Evolutionary conservation across 768 basidiomycete genomes (phyloP), one percentile per base, ranked within the genome.

Genomic region (Gautieria morchelliformis): DNA sequence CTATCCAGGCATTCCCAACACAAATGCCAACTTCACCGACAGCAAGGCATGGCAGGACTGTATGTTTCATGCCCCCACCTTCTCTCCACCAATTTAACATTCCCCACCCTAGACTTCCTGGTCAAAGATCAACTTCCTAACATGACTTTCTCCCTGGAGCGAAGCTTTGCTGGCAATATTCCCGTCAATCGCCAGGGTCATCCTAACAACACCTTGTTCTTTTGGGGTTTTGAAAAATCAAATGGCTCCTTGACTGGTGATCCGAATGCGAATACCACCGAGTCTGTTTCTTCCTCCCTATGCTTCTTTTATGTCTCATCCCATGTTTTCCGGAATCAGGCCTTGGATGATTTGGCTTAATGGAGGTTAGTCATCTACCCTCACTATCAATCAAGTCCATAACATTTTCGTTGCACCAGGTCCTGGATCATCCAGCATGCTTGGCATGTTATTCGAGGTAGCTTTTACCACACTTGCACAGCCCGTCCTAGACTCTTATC

Each of bases 131-230:
- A 67, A 11, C 62, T 72, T n/a, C 71, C 68, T 12, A 70, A 68
- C 52, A 66, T 72, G 7, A 66, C 69, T 15, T 70, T 67, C 60
- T 47, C 64, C 5, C 59, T 74, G 1, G 60, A 63, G 19, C 68
- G 66, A 39, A 71, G 61, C 59, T 75, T 66, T 39, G 72, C 74
- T 1, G 72, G 72, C 10, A 75, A 68, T 59, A 63, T 74, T 41
- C 60, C 64, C 2, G 69, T 71, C 0, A 59, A 70, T 41, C 62
- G 69, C 6, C 45, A 61, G n/a, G 67, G 66, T 27, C 69, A 70
- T 44, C 66, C 67, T 1, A 71, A 74, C 60, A 62, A 74, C 58
- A 72, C 71, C 1, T 64, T 72, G 5, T 74, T 72, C 63, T 74
- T 74, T 62, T 72, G 71, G 71, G 74, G 54, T 14, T 73, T 72